Conservation (phyloP, 2,329 filamentous ascomycete species). For the Penicillium sp. region DNA sequence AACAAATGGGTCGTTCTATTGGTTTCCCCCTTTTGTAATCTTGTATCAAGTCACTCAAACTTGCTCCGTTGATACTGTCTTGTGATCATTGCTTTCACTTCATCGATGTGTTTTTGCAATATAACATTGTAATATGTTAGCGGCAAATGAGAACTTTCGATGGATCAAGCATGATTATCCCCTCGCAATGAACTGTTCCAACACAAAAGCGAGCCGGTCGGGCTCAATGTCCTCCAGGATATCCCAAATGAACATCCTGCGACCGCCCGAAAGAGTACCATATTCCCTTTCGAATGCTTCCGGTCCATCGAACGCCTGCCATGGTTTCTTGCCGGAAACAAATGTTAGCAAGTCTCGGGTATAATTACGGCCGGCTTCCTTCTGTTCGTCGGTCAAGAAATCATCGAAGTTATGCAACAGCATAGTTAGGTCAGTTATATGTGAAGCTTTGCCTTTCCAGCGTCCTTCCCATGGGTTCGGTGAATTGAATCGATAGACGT, state of each 20-base stretch:
- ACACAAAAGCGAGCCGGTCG: background rate
- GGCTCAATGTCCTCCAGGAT: background rate
- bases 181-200: background rate
- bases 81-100: background rate
- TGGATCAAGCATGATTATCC: background rate
- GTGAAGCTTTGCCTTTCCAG: background rate
- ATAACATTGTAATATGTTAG: background rate
- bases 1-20: background rate
- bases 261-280: background rate
- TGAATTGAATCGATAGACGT: background rate
- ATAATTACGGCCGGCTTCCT: background rate
- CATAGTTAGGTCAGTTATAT: background rate
- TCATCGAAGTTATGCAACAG: background rate
- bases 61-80: background rate
- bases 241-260: background rate
- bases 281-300: background rate
- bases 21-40: background rate
- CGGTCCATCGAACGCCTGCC: background rate
- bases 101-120: background rate
- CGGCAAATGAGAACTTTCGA: background rate
- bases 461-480: background rate
- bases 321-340: background rate
- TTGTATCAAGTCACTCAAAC: background rate
- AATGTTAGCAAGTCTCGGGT: background rate
- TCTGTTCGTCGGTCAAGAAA: background rate